phyloP scores from a whole-genome alignment of 1,284 basidiomycete genomes.

The Cystobasidiaceae sp. region DNA sequence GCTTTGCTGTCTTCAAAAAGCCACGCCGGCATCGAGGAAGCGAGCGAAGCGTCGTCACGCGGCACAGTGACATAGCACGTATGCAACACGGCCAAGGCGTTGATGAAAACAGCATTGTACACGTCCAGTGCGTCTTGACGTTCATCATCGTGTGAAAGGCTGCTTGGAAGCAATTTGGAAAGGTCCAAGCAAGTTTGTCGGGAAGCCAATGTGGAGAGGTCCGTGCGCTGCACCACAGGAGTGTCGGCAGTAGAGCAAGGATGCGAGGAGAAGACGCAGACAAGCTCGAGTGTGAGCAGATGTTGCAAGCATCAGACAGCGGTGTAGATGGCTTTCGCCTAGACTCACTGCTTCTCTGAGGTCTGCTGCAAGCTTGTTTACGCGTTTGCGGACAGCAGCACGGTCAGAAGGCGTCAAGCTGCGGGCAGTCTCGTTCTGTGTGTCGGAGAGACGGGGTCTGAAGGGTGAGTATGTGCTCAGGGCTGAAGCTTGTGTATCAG shows the following conservation, averaged over 20 bases:
- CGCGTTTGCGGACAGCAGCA: background rate
- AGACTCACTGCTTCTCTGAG: constrained; percentile 1
- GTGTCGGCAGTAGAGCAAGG: background rate
- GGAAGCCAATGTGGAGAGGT: background rate
- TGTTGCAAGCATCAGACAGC: background rate
- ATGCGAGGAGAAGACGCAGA: background rate
- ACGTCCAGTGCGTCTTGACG: background rate
- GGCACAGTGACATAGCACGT: background rate
- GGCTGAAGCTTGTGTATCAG: background rate
- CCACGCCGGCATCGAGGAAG: background rate
- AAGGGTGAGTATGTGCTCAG: background rate
- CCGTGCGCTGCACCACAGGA: constrained; percentile 12
- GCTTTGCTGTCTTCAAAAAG: background rate
- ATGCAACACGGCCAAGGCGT: background rate
- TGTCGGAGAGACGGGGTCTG: constrained; percentile 1
- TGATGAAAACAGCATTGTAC: background rate
- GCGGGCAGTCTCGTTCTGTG: constrained; percentile 15
- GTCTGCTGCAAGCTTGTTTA: background rate
- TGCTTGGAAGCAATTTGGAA: constrained; percentile 5
- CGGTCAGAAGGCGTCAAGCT: background rate
- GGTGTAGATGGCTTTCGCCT: background rate
- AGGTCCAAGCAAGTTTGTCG: background rate
- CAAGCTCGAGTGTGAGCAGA: background rate
- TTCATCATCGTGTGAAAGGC: background rate
- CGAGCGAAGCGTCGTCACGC: background rate